Base-by-base conservation (phyloP, 139 green algal genomes). In the Mesotaenium endlicherianum region DNA sequence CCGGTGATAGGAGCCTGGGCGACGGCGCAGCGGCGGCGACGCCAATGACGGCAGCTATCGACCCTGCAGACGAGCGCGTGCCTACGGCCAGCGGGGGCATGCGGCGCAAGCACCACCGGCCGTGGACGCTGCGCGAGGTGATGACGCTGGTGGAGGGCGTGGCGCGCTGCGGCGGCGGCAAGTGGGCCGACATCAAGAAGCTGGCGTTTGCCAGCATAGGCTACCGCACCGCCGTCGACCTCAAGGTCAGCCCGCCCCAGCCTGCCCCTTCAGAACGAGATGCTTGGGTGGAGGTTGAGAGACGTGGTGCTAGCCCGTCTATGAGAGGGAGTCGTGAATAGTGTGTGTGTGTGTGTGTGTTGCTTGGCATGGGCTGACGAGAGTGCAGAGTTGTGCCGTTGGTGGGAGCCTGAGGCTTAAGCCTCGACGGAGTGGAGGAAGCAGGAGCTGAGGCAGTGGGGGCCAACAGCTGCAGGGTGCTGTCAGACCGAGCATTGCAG, bases 171-270 rank as follows among this genome's bases (percentile, higher is more conserved):
- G 92, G 91, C 42, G 88, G 84, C 6, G 90, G 91, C 40, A 93
- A 94, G 83, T 95, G 93, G 93, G 88, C 91, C 39, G 87, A 92
- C 43, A 91, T 94, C 78, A 94, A 84, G 86, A 92, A 90, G 50
- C 85, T 90, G 3, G 64, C 38, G 2, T 89, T 88, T 44, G 45
- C 57, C 0, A 81, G 70, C 39, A 85, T 91, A 14, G 86, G 57
- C 26, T 55, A 59, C 31, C 75, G 90, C 45, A 88, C 39, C 39
- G 86, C 90, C 2, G 90, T 93, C 1, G 90, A 93, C 75, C 80
- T 93, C 39, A 93, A 93, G 71, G 79, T 84, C 34, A 86, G 67
- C 20, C n/a, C 16, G 64, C 40, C 14, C 36, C 64, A 42, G 16
- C 36, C 16, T 75, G 11, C 14, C 64, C 40, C 16, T 14, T 75